Evolutionary conservation across 106 monocot genomes (phyloP), one percentile per base, ranked within the genome.

Genomic region (Vanilla planifolia): DNA sequence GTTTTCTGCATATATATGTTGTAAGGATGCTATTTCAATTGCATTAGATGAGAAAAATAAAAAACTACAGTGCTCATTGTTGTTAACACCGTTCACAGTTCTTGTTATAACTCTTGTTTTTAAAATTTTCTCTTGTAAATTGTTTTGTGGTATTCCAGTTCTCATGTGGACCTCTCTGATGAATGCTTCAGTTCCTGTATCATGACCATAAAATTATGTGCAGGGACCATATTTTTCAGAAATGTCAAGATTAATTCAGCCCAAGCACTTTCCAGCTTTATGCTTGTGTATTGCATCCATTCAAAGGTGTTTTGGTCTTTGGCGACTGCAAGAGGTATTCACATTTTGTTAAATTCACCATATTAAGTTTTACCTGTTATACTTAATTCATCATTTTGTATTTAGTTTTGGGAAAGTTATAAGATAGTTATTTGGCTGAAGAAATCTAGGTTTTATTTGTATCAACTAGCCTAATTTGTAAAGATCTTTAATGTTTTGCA

Each of bases 261-360:
- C 67, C 57, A 75, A 70, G 46, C 80, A 82, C 66, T 1, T 81
- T 41, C 62, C 67, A 71, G 46, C 80, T 24, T 71, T 92, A 19
- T 92, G 88, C 65, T 88, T 76, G 29, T 80, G 88, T 67, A 27
- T 88, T 29, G 80, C 92, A 58, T 80, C 76, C 30, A 48, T 81
- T 5, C 73, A 81, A 55, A 75, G 88, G 59, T 55, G 64, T 22
- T 56, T 84, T 73, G 92, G 92, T 1, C 64, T 92, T 59, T 88
- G 87, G 88, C 92, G 88, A 30, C 55, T 92, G 58, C 63, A 84
- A 61, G 92, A 88, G 92, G 92, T 92, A 64, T 30, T 14, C 21
- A 51, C 51, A 51, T n/a, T n/a, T n/a, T n/a, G n/a, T n/a, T n/a
- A n/a, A n/a, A n/a, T n/a, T n/a, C n/a, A n/a, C n/a, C n/a, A n/a